Evolutionary conservation across 2,329 filamentous ascomycete species (phyloP).

Genomic region (Chrysoporthe puriensis): DNA sequence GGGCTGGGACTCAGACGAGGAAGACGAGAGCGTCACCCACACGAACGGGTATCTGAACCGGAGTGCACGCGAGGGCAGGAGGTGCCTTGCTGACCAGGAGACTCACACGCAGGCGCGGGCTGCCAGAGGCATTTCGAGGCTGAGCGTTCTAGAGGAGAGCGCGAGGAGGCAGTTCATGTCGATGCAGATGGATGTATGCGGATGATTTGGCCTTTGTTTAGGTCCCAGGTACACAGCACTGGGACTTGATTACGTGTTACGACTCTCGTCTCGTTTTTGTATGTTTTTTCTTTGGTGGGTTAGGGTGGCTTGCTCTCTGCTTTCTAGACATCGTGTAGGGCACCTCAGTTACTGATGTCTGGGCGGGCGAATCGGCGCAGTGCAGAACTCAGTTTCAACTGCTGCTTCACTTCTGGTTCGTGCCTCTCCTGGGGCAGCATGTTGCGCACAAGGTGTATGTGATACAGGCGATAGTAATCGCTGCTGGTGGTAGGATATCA

Average conservation of each 20-base stretch:
- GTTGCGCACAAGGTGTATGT: too few relatives aligned
- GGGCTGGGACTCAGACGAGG: slow-evolving; percentile 25
- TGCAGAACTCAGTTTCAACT: neutral
- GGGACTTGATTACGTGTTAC: neutral
- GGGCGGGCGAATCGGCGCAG: neutral
- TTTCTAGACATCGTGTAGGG: neutral
- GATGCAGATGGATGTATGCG: slow-evolving; percentile 18
- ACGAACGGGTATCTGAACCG: neutral
- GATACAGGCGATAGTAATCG: too few relatives aligned
- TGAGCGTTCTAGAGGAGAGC: slow-evolving; percentile 24
- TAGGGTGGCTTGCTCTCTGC: neutral
- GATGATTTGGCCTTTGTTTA: neutral
- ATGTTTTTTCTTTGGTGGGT: neutral
- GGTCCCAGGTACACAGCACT: slow-evolving; percentile 8
- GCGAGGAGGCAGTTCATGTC: slow-evolving; percentile 21
- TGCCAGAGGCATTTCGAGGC: slow-evolving; percentile 1
- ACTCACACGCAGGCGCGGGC: neutral
- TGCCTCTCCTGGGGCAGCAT: too few relatives aligned
- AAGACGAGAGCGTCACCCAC: neutral
- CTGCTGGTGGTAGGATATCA: neutral
- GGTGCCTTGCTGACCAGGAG: neutral
- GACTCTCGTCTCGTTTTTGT: neutral
- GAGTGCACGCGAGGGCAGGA: neutral
- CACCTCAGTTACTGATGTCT: neutral
- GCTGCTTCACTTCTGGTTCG: too few relatives aligned